Base-by-base conservation (phyloP, 306 rosid species). In the Carpinus fangiana region DNA sequence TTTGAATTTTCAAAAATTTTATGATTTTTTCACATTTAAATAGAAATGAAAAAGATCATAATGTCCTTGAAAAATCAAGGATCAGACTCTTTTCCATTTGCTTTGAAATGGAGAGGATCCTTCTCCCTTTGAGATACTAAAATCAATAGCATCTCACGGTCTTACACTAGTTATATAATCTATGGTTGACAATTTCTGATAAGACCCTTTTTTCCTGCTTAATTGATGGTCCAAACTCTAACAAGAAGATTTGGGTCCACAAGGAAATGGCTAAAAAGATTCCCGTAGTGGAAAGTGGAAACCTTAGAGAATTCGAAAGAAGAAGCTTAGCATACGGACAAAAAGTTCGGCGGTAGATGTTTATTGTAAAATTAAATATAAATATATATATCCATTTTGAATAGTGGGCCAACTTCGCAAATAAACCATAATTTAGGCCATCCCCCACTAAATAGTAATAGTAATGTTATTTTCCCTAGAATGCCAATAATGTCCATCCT, bases 351-450 rank as follows among this genome's bases (percentile, higher is more conserved):
- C 56, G 77, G 52, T n/a, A 51, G 52, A 20, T 17, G 71, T 28
- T 71, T 12, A 62, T 61, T 23, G 51, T 34, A 23, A 72, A 31
- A 50, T 53, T 17, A 81, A 47, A 61, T 53, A 31, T 2, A 31
- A 31, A 31, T 31, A 31, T 31, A 31, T 31, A 14, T 16, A 20
- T 21, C 47, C 23, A 16, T 34, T 70, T 70, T 65, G 38, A 76
- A 76, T 72, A 55, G 78, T 82, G 78, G 60, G 51, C 12, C 20
- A 67, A 45, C 79, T 12, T 26, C 45, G 18, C 74, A 13, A 57
- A 47, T 53, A 17, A 36, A 56, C 8, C 57, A 26, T 46, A 38
- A 50, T 57, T 10, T 16, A 46, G 18, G 51, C 28, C n/a, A 31
- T 13, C 48, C 10, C 50, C 31, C 46, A 23, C 26, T 23, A 23